phyloP scores from a whole-genome alignment of 257 asterid species.

The Ligustrum vulgare region DNA sequence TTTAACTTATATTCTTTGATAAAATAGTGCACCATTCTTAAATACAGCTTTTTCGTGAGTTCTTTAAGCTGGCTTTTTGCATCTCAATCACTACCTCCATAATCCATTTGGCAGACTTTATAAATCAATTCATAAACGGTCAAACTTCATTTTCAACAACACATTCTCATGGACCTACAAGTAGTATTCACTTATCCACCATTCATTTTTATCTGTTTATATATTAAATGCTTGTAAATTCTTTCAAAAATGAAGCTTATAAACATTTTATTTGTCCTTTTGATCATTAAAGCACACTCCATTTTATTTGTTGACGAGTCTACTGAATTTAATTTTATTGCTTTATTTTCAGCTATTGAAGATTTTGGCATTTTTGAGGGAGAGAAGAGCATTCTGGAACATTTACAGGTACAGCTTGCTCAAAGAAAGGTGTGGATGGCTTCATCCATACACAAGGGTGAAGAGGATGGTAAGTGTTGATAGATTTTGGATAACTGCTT shows the following conservation, averaged over 20 bases:
- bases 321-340: conserved; percentile 9
- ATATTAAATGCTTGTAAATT: no score
- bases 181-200: no score
- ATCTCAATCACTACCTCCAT: neutral
- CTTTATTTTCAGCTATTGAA: conserved; percentile 44
- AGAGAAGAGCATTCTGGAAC: conserved; percentile 36
- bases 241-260: no score
- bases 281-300: conserved; percentile 8
- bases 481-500: conserved; percentile 15
- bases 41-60: conserved; percentile 8
- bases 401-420: conserved; percentile 50
- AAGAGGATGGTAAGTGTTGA: conserved; percentile 63
- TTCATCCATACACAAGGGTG: conserved; percentile 88
- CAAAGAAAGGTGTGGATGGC: conserved; percentile 89
- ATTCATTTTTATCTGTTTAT: no score
- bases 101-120: no score
- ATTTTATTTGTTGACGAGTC: conserved; percentile 9
- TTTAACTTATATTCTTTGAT: conserved; percentile 5
- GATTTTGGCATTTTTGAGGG: conserved; percentile 36
- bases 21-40: neutral
- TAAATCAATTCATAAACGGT: no score
- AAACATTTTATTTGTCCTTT: conserved; percentile 10
- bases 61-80: neutral
- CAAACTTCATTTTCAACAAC: no score
- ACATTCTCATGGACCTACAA: no score